phyloP scores from a whole-genome alignment of 257 asterid genomes.

The Capsicum pubescens region DNA sequence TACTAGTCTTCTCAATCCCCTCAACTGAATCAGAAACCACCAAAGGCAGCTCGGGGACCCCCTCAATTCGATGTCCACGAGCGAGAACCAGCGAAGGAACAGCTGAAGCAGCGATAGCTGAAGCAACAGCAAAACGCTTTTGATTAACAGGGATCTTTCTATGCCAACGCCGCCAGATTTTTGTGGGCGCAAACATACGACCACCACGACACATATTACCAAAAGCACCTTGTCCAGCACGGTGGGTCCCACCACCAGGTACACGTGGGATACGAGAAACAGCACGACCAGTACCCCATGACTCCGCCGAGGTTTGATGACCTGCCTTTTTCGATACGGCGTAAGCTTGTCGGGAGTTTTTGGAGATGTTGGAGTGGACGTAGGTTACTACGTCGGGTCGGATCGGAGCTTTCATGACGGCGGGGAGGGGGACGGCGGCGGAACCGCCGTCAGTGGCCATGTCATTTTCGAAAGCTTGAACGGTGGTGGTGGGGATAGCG shows the following conservation, averaged over 20 bases:
- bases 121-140: constrained; percentile 74
- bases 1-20: constrained; percentile 71
- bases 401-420: constrained; percentile 73
- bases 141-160: constrained; percentile 64
- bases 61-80: constrained; percentile 73
- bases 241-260: constrained; percentile 95
- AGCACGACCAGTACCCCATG: constrained; percentile 97
- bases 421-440: constrained; percentile 57
- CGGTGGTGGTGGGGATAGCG: constrained; percentile 70
- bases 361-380: constrained; percentile 67
- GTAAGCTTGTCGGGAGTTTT: constrained; percentile 73
- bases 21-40: constrained; percentile 72
- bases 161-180: constrained; percentile 85
- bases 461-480: constrained; percentile 62
- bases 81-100: constrained; percentile 78
- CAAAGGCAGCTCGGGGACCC: constrained; percentile 75
- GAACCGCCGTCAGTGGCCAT: constrained; percentile 58
- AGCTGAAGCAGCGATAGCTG: constrained; percentile 79
- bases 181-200: constrained; percentile 86
- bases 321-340: constrained; percentile 82
- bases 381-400: constrained; percentile 66
- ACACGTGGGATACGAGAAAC: constrained; percentile 96
- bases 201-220: constrained; percentile 98
- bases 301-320: constrained; percentile 91
- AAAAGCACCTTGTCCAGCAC: constrained; percentile 89